Conservation (phyloP, 192 early-diverging fungal genomes). For the Entomortierella beljakovae region DNA sequence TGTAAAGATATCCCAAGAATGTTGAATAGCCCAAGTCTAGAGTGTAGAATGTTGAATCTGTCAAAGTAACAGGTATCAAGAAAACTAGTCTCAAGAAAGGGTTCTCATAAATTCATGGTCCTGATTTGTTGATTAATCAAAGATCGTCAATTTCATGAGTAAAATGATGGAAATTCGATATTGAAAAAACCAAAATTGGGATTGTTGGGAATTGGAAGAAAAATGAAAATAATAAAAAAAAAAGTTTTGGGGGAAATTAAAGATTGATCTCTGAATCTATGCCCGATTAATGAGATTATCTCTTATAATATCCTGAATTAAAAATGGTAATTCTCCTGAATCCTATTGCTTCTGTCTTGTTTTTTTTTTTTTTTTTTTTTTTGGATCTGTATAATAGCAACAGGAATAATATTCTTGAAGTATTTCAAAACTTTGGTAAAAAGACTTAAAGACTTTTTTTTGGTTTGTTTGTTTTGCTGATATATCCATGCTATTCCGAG, state of each 20-base stretch:
- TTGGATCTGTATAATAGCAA: background rate
- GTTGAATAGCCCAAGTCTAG: background rate
- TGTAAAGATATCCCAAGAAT: background rate
- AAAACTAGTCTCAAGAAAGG: background rate
- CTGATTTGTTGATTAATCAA: background rate
- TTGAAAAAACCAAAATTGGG: background rate
- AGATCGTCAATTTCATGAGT: background rate
- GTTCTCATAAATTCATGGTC: background rate
- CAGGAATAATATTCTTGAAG: background rate
- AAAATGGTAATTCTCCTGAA: too few species aligned
- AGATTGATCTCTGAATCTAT: background rate
- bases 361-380: background rate
- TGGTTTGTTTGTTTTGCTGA: background rate
- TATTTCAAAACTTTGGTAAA: background rate
- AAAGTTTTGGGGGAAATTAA: background rate
- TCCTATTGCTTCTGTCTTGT: background rate
- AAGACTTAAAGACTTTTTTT: background rate
- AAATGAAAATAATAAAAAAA: background rate
- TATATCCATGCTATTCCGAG: background rate
- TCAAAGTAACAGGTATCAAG: too few species aligned
- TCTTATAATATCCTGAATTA: background rate
- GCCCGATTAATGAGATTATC: background rate
- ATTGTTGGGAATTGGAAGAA: background rate
- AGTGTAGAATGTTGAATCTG: background rate
- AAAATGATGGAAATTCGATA: background rate